Evolutionary conservation across 306 rosid genomes (phyloP), one percentile per base, ranked within the genome.

Genomic region (Prunus davidiana): DNA sequence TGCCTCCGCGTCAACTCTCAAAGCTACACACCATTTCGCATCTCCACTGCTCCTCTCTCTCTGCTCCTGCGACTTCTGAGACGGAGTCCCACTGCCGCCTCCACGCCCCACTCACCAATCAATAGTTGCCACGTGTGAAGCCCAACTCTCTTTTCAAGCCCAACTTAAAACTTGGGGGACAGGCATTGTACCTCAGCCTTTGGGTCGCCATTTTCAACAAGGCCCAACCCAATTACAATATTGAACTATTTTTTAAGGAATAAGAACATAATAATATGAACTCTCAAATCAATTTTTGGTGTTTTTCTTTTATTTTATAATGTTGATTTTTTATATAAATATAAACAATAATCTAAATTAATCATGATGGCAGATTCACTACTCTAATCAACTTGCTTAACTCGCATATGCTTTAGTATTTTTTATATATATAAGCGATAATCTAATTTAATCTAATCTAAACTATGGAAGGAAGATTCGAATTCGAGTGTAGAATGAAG

Each of bases 71-170:
- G n/a, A 24, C 65, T 5, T 22, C 55, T 2, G 3, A 51, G 47
- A 70, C 20, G 62, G 25, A 27, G 0, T 9, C 24, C 24, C 20
- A n/a, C 55, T n/a, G 66, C 65, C 55, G 65, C 64, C 66, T 55
- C 84, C 84, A 82, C 89, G 86, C 74, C 38, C 32, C 15, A 41
- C 8, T 28, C 2, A 3, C 90, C 85, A 75, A 80, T 85, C 22
- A 32, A 0, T 14, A 15, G 0, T 14, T 62, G 80, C 80, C 91
- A 80, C 88, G 76, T 68, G 45, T 11, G 24, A 13, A 3, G 13
- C 18, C 14, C 8, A 20, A 20, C 68, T 15, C 12, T 2, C n/a
- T 9, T 4, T 5, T 14, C 9, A 52, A 52, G 52, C 52, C 52
- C 52, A 47, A 12, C 16, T 49, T 49, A 49, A 13, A 49, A 13